Evolutionary conservation across 2,329 filamentous ascomycete genomes (phyloP).

Genomic region (Elsinoe perseae): DNA sequence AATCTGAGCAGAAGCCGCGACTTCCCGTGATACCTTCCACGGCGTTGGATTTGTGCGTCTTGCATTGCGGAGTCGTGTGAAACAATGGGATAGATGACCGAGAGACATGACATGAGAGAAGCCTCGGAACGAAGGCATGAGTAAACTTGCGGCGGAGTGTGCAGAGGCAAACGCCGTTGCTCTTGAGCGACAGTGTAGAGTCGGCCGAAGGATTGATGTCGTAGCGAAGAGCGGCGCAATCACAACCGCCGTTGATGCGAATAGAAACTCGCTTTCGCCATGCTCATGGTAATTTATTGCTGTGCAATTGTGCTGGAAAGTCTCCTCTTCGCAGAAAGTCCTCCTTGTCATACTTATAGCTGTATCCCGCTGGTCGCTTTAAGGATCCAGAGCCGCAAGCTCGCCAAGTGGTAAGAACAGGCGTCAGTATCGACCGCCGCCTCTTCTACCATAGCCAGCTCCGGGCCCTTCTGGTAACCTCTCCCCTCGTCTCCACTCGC

Average conservation of each 20-base stretch:
- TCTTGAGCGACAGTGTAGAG: neutral
- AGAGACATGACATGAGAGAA: neutral
- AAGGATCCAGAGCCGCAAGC: no score
- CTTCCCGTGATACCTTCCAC: neutral
- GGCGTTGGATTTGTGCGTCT: neutral
- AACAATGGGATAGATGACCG: neutral
- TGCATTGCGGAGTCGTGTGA: neutral
- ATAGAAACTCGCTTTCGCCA: neutral
- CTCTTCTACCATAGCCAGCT: constrained; percentile 19
- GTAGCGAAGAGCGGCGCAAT: neutral
- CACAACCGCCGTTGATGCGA: neutral
- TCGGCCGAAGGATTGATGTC: neutral
- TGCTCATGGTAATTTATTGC: neutral
- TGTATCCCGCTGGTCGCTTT: no score
- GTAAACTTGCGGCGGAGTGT: constrained; percentile 9
- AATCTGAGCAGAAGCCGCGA: neutral
- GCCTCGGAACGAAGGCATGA: neutral
- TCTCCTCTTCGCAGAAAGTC: no score
- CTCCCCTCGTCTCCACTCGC: constrained; percentile 36
- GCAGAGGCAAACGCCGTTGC: neutral
- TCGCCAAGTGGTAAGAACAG: no score
- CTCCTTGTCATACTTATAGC: no score
- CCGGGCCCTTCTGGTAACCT: constrained; percentile 26
- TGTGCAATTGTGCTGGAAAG: no score
- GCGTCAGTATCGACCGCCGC: constrained; percentile 20